Base-by-base conservation (phyloP, 139 green algal genomes). In the Pycnococcus provasolii region DNA sequence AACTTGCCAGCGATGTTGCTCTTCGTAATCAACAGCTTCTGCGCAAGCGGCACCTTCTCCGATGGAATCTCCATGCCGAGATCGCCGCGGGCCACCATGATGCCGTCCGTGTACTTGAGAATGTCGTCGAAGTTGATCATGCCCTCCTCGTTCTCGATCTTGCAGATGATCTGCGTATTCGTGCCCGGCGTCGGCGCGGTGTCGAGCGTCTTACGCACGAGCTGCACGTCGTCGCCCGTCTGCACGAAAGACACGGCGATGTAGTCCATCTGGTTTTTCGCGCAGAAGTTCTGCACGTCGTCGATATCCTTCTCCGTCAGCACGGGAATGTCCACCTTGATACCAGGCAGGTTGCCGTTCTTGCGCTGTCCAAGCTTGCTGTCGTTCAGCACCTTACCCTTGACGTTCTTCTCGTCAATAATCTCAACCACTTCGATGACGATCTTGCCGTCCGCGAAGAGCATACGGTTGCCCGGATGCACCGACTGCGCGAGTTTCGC, bases 11-110 rank as follows among this genome's bases (percentile, higher is more conserved):
- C 80, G 26, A 86, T 82, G 73, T 89, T 87, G 71, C 63, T 75
- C 71, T 87, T 89, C 37, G 78, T 83, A 51, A 86, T 83, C 71
- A 89, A 81, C 76, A 84, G 65, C 80, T 87, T 88, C 68, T 86
- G 82, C 4, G 82, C 82, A 0, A 87, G 58, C 2, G 78, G 66
- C 9, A 87, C 79, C 73, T 86, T 84, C 71, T 86, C 80, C 4
- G 74, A 50, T 4, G 76, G 76, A 39, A 81, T 80, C 66, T 87
- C 79, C 82, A 87, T 87, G 59, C 81, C 79, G 78, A 81, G 68
- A 60, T 85, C 79, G 1, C 78, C 81, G 3, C 81, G 69, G n/a
- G 79, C 81, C 43, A 87, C 76, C 81, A 87, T 67, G 42, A 81
- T 66, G 57, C 73, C 76, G 44, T 82, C 76, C 4, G 76, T 68